Conservation (phyloP, 2,329 filamentous ascomycete genomes). For the Colletotrichum caudatum region DNA sequence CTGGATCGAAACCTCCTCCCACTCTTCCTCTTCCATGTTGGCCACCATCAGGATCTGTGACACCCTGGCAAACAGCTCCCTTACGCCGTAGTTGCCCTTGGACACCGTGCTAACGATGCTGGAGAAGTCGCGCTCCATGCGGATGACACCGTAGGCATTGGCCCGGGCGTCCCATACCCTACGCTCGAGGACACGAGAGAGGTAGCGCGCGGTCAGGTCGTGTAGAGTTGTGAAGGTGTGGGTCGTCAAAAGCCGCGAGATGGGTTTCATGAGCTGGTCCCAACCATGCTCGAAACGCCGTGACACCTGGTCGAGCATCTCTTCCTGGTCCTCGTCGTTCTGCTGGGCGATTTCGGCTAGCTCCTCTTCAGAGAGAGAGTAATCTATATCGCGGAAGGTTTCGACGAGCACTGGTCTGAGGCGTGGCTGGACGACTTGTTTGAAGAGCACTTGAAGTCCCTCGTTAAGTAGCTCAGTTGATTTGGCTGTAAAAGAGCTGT, state of each 20-base stretch:
- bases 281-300: slow-evolving; percentile 87
- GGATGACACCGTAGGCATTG: slow-evolving; percentile 83
- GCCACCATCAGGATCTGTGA: slow-evolving; percentile 86
- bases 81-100: slow-evolving; percentile 79
- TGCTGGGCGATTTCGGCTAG: slow-evolving; percentile 66
- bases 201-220: slow-evolving; percentile 77
- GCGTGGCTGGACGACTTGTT: slow-evolving; percentile 86
- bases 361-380: slow-evolving; percentile 75
- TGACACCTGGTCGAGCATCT: slow-evolving; percentile 75
- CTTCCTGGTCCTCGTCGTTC: slow-evolving; percentile 66
- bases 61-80: slow-evolving; percentile 81
- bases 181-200: slow-evolving; percentile 87
- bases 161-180: slow-evolving; percentile 84
- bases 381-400: slow-evolving; percentile 92
- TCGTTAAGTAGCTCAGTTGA: slow-evolving; percentile 85
- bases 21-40: slow-evolving; percentile 97
- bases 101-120: slow-evolving; percentile 78
- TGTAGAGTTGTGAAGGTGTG: slow-evolving; percentile 82
- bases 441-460: slow-evolving; percentile 86
- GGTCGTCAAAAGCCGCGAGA: slow-evolving; percentile 85
- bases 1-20: slow-evolving; percentile 75
- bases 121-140: slow-evolving; percentile 86
- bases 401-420: slow-evolving; percentile 87
- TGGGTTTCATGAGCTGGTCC: slow-evolving; percentile 86
- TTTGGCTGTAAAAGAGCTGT: slow-evolving; percentile 80